Base-by-base conservation (phyloP, 1,284 basidiomycete species). In the Baeospora myosura region DNA sequence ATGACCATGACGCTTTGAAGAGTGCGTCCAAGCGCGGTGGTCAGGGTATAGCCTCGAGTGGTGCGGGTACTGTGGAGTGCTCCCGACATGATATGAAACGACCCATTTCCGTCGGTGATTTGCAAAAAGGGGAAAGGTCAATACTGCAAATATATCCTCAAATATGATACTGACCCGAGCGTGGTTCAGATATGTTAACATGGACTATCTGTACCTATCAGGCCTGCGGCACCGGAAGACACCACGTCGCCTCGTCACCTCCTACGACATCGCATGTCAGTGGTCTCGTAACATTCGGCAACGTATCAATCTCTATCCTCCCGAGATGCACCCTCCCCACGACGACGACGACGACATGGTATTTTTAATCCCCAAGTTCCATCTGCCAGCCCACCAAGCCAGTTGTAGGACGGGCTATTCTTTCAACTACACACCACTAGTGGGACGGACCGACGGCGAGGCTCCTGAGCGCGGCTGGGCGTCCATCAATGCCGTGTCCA, bases 331-430 rank as follows among this genome's bases (percentile, higher is more conserved):
- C 10, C 11, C 17, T 18, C 4, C 4, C 28, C 11, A 18, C 24
- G 30, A n/a, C 12, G 12, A 16, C 17, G 18, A n/a, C 8, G 10
- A 12, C 24, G 14, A 14, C 26, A 23, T 55, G 17, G 23, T 16
- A 11, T 49, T 46, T 16, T 37, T 50, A 7, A 49, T 63, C 4
- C 63, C 62, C 2, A 65, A 63, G 35, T 60, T 61, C 38, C 61
- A 64, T 46, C 46, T 62, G 7, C 51, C 53, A 1, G 54, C 54
- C 3, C 62, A 64, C 42, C 37, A 50, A 5, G 14, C 14, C 4
- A 29, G 37, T 10, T 64, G 61, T 40, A 49, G 51, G 3, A 17
- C 26, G 12, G 24, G 42, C 1, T 52, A 35, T 23, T 45, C 51
- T 1, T 48, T 47, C 40, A 43, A 49, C 24, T 45, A 17, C 29